These are phyloP conservation scores for Sorghum bicolor DNA, from an alignment of 176 grass and related monocot genomes.

Conservation along the genomic window Sorghum_bicolor_NCBIv3 NC_012870.2:66095001-66095500, in stretches of 20 bases:
- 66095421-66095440: not conserved
- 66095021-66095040: not conserved
- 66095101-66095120: conserved; percentile 92
- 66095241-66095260: not conserved
- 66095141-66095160: conserved; percentile 88
- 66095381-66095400: not conserved
- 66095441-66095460: not conserved
- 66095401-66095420: not conserved
- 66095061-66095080: conserved; percentile 33
- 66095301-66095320: not conserved
- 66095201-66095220: not conserved
- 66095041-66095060: conserved; percentile 18
- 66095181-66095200: not conserved
- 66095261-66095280: not conserved
- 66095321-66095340: not conserved
- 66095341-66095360: not conserved
- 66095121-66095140: conserved; percentile 89
- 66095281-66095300: not conserved
- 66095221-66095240: not conserved
- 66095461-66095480: not conserved
- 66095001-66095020: not conserved
- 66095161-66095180: not conserved
- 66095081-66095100: conserved; percentile 85
- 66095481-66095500: not conserved
- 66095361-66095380: not conserved